Percentiles rank a stretch among this genome's conserved stretches.
Conservation (phyloP, 108 stramenopile genomes). For the Conticribra weissflogii region DNA sequence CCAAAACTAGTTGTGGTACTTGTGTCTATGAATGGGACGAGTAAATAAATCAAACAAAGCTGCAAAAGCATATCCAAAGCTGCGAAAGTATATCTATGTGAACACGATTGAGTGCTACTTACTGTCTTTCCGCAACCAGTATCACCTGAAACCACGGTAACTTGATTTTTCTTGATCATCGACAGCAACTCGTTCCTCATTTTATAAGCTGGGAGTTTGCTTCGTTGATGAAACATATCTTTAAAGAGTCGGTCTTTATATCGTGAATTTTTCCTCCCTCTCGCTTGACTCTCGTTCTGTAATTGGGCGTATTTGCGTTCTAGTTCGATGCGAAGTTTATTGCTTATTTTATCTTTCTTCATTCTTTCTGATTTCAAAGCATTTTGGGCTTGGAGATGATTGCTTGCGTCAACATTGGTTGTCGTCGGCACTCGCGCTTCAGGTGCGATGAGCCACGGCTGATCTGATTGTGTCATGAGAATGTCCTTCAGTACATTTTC, state of each 20-base stretch:
- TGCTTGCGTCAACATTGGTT: constrained; percentile 3
- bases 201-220: constrained; percentile 70
- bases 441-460: constrained; percentile 75
- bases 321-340: constrained; percentile 42
- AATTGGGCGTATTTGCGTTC: constrained; percentile 43
- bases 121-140: constrained; percentile 81
- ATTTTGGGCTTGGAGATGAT: constrained; percentile 2
- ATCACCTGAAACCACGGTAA: constrained; percentile 74
- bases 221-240: constrained; percentile 47
- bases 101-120: background rate
- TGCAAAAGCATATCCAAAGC: background rate
- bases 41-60: no score
- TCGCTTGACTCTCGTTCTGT: constrained; percentile 10
- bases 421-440: constrained; percentile 64
- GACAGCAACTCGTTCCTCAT: constrained; percentile 59
- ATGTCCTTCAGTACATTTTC: constrained; percentile 60
- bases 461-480: constrained; percentile 55
- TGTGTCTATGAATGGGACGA: constrained; percentile 46
- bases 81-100: background rate
- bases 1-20: constrained; percentile 84
- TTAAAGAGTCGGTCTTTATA: constrained; percentile 13
- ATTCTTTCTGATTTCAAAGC: constrained; percentile 1
- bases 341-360: constrained; percentile 48
- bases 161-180: constrained; percentile 66
- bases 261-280: constrained; percentile 10